These are phyloP conservation scores for Aspergillus ruber DNA, from an alignment of 2,329 filamentous ascomycete species.

Conservation along the genomic window DNA sequence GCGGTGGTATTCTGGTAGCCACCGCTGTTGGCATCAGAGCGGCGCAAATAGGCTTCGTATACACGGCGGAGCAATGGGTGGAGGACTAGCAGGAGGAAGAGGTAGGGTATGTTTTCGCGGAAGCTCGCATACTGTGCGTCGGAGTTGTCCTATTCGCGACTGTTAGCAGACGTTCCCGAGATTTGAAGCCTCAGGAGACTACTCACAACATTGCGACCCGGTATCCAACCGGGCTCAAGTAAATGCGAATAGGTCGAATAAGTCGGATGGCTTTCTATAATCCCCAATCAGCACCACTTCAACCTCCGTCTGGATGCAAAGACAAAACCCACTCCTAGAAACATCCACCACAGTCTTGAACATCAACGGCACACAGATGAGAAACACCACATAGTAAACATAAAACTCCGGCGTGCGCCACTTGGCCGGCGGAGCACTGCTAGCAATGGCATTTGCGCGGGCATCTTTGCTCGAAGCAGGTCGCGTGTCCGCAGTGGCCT, in stretches of 20 bases:
- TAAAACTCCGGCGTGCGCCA: conserved; percentile 86
- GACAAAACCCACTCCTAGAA: conserved; percentile 61
- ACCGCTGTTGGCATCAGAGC: conserved; percentile 17
- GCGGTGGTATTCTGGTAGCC: conserved; percentile 1
- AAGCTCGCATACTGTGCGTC: conserved; percentile 84
- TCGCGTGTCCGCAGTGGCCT: conserved; percentile 50
- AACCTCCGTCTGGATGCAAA: neutral
- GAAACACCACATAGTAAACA: conserved; percentile 67
- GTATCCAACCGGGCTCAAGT: conserved; percentile 81
- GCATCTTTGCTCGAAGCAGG: conserved; percentile 29
- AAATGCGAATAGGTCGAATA: conserved; percentile 67
- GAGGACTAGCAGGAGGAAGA: conserved; percentile 64
- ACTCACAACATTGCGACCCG: conserved; percentile 86
- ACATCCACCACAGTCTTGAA: conserved; percentile 83
- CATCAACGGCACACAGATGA: conserved; percentile 70
- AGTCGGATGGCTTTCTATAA: conserved; percentile 67
- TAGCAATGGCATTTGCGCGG: conserved; percentile 34
- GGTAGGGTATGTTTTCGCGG: conserved; percentile 75
- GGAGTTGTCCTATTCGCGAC: conserved; percentile 64
- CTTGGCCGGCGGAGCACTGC: conserved; percentile 56
- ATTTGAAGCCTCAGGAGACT: too few relatives aligned
- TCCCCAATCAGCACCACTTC: conserved; percentile 8
- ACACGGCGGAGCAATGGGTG: conserved; percentile 71
- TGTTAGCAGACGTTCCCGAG: conserved; percentile 11
- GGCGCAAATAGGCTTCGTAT: conserved; percentile 56